Base-by-base conservation (phyloP, 164 flowering plant genomes). In the Hamamelis virginiana region DNA sequence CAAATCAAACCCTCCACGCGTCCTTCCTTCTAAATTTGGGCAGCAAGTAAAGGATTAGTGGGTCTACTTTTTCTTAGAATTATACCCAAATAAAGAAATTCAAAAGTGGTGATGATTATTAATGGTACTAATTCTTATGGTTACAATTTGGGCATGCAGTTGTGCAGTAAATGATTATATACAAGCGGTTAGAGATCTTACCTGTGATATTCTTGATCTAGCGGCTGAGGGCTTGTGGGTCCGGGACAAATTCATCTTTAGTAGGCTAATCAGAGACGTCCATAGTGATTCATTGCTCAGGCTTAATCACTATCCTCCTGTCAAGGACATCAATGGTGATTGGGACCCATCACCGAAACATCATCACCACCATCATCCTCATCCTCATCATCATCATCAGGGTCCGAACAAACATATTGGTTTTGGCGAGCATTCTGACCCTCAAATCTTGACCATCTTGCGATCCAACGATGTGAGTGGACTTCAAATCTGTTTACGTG, bases 351-450 rank as follows among this genome's bases (percentile, higher is more conserved):
- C 78, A 10, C 21, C 64, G 8, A 74, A 52, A 22, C 58, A 46
- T 19, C 22, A 53, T 23, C 72, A 33, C n/a, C 65, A 18, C n/a
- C 69, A 22, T 18, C 26, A 53, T n/a, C n/a, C n/a, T n/a, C n/a
- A n/a, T n/a, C n/a, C n/a, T n/a, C n/a, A n/a, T n/a, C n/a, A 2
- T 33, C 41, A 33, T 33, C 41, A 33, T 33, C 41, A 33, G 8
- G 13, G 18, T 18, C 11, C 21, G 1, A 18, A 13, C 27, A 18
- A 46, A 47, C 62, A 75, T 27, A 74, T 89, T 11, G 97, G 97
- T 11, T 90, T 91, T 59, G 97, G 95, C 8, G 97, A 88, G 78
- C 97, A 91, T 63, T 79, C 95, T 14, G 97, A 91, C 80, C 97
- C 97, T 75, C 93, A 88, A 78, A 85, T 91, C 71, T 69, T 91